Conservation (phyloP, 2,329 filamentous ascomycete species). For the Xylaria sp. region DNA sequence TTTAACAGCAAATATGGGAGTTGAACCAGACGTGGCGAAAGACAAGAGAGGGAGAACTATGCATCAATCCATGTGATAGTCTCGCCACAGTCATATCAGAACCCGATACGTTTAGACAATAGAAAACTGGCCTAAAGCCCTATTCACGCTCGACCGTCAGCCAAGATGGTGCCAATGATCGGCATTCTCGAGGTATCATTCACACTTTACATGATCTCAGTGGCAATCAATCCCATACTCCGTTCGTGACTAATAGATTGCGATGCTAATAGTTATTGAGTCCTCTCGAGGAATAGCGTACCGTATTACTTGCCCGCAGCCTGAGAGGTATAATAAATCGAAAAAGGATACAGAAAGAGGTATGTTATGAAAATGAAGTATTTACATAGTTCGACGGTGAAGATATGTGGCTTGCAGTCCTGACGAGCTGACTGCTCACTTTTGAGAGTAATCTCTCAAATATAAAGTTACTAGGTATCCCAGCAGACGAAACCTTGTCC, state of each 20-base stretch:
- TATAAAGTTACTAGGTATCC: too few relatives aligned
- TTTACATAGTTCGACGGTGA: neutral
- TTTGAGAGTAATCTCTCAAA: neutral
- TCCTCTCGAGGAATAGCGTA: too few relatives aligned
- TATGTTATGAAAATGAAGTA: constrained; percentile 45
- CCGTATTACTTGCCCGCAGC: too few relatives aligned
- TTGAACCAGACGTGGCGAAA: neutral
- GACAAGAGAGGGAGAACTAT: neutral
- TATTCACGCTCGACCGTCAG: neutral
- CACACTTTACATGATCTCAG: too few relatives aligned
- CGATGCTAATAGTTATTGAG: too few relatives aligned
- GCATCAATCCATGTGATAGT: neutral
- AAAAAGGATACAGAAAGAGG: constrained; percentile 54
- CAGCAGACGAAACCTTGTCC: too few relatives aligned
- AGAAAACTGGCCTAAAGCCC: neutral
- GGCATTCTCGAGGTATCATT: neutral
- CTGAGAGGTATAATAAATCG: too few relatives aligned
- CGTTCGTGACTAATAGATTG: too few relatives aligned
- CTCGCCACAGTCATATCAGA: neutral
- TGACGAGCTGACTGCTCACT: neutral
- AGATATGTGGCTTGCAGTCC: neutral
- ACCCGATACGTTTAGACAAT: neutral
- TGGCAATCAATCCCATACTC: too few relatives aligned
- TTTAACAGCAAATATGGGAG: neutral
- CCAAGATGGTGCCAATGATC: neutral